Base-by-base conservation (phyloP, 768 basidiomycete genomes). In the Hypholoma fasciculare region DNA sequence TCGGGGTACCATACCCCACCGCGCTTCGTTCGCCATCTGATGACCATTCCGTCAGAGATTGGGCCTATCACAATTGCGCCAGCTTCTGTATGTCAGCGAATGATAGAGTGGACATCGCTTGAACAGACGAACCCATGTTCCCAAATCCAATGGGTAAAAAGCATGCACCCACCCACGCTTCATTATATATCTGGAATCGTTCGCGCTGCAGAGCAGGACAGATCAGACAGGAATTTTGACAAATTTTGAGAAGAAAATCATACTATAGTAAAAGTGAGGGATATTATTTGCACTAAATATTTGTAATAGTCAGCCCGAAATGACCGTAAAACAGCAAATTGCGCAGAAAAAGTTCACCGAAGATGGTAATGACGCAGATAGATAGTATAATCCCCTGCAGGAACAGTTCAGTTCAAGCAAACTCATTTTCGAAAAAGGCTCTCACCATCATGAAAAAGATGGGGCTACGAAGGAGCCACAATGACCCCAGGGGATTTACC, bases 231-330 rank as follows among this genome's bases (percentile, higher is more conserved):
- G 6, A 6, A 34, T 3, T 34, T 23, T 9, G 30, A 34, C 3
- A 7, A 2, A 7, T 34, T 30, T 34, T 12, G 48, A 23, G 6
- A 16, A 23, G 2, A 49, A 14, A n/a, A 16, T 68, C 83, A 58
- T 61, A 89, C 88, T 38, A 90, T 74, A 0, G 87, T 89, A 57
- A 82, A 87, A 0, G 87, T 77, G 8, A 90, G 71, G 0, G 89
- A 88, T 8, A 85, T 67, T 49, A 88, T 65, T 2, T 89, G 56
- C 19, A 79, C 83, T 72, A 7, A 9, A 34, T 34, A 34, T 7
- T 7, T 7, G 6, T 1, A 9, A 7, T 3, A 34, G 30, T 34
- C 1, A 34, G 30, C 30, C 27, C 27, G 27, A 30, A 30, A 30
- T 30, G 9, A 34, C 6, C 30, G 30, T 9, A 7, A 34, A 34